A percentile compares a stretch with the other conserved stretches of the same genome.
Evolutionary conservation across 2,329 filamentous ascomycete species (phyloP).

Genomic region (Cladosporium sp.): DNA sequence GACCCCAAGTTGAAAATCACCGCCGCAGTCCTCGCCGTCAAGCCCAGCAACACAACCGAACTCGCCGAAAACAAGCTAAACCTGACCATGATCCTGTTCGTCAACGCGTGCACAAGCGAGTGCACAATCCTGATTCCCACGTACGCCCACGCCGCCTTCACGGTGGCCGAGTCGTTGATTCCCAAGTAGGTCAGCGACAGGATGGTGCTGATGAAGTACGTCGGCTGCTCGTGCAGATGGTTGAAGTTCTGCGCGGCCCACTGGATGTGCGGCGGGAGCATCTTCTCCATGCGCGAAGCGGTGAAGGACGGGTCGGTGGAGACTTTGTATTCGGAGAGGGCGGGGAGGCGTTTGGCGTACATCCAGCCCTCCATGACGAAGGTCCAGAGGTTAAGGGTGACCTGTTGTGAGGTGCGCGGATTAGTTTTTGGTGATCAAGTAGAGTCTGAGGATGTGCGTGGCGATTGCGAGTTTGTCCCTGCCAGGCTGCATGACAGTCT

Average conservation of each 20-base stretch:
- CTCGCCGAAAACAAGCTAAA: slow-evolving; percentile 39
- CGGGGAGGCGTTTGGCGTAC: slow-evolving; percentile 43
- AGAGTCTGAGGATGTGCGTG: background rate
- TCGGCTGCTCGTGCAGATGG: slow-evolving; percentile 47
- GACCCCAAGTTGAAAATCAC: background rate
- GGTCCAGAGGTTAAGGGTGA: slow-evolving; percentile 43
- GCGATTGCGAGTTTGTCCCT: background rate
- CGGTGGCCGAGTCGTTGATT: slow-evolving; percentile 32
- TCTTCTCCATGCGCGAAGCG: slow-evolving; percentile 17
- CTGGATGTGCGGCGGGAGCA: slow-evolving; percentile 17
- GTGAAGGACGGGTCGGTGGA: slow-evolving; percentile 17
- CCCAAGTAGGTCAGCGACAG: slow-evolving; percentile 40
- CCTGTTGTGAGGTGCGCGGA: background rate
- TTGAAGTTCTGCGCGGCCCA: slow-evolving; percentile 41
- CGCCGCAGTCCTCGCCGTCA: slow-evolving; percentile 32
- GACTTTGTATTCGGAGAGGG: slow-evolving; percentile 34
- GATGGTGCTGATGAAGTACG: slow-evolving; percentile 45
- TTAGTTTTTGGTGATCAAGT: background rate
- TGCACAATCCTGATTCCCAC: slow-evolving; percentile 44
- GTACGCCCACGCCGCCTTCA: slow-evolving; percentile 45
- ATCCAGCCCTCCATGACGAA: slow-evolving; percentile 46
- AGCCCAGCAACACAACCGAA: slow-evolving; percentile 33
- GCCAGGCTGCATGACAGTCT: background rate
- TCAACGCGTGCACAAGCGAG: slow-evolving; percentile 41
- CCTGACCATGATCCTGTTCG: slow-evolving; percentile 40